phyloP scores from a whole-genome alignment of 768 basidiomycete species.

The Exidia glandulosa region DNA sequence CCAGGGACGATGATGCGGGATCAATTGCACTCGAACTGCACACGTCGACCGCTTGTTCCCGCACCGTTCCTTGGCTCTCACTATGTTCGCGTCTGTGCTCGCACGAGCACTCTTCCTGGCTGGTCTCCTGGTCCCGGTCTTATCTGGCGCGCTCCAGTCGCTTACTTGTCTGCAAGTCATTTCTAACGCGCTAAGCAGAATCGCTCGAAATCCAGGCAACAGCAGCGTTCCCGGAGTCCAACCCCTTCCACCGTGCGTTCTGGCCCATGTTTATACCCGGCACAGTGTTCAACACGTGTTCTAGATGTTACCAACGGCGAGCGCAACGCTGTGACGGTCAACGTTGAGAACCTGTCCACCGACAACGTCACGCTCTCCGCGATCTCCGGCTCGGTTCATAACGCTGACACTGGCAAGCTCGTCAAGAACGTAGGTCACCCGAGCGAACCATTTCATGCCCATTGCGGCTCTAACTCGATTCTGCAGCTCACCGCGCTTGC shows the following conservation, averaged over 20 bases:
- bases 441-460: not conserved
- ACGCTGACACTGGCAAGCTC: slow-evolving; percentile 49
- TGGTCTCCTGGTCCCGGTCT: not conserved
- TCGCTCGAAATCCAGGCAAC: slow-evolving; percentile 39
- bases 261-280: not conserved
- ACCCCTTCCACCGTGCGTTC: slow-evolving; percentile 65
- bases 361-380: slow-evolving; percentile 57
- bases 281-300: not conserved
- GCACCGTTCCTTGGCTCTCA: not conserved
- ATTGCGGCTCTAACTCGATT: not conserved
- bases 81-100: not conserved
- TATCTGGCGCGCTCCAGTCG: not conserved
- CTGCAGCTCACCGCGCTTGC: slow-evolving; percentile 46
- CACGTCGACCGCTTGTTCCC: not conserved
- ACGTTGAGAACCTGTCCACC: slow-evolving; percentile 66
- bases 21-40: too few species aligned
- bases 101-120: not conserved
- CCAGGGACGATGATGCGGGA: too few species aligned
- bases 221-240: slow-evolving; percentile 58
- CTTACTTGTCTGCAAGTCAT: not conserved
- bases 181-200: not conserved
- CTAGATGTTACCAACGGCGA: slow-evolving; percentile 81
- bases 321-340: slow-evolving; percentile 52
- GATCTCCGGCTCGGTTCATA: slow-evolving; percentile 56
- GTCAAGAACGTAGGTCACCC: slow-evolving; percentile 56